Conservation (phyloP, 345 rosid genomes). For the Kandelia obovata region DNA sequence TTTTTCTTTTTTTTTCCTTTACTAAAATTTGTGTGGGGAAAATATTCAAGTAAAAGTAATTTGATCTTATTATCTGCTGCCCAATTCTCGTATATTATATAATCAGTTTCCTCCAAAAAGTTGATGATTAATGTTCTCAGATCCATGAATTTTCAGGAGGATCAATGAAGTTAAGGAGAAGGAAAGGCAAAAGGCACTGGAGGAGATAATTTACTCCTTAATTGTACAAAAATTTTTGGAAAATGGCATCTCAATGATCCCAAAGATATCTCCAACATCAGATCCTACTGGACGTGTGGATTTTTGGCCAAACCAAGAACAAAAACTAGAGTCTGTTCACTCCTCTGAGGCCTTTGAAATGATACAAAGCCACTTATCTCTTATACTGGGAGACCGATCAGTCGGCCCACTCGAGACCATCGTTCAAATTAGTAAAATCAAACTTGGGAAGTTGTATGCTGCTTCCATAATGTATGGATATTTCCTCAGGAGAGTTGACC, state of each 20-base stretch:
- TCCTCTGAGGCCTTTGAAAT: constrained; percentile 90
- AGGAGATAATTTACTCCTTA: constrained; percentile 82
- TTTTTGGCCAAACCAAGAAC: constrained; percentile 94
- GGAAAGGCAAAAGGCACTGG: constrained; percentile 57
- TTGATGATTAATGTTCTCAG: constrained; percentile 1
- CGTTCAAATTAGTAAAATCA: constrained; percentile 77
- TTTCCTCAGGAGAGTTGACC: constrained; percentile 85
- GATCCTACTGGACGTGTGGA: constrained; percentile 80
- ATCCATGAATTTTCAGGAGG: constrained; percentile 46
- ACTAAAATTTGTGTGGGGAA: neutral
- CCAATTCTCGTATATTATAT: neutral
- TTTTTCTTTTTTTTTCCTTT: neutral
- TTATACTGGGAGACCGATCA: constrained; percentile 64
- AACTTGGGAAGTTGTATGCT: constrained; percentile 85
- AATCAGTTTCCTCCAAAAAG: neutral
- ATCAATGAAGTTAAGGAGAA: constrained; percentile 84
- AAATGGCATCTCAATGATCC: constrained; percentile 65
- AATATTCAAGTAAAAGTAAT: neutral
- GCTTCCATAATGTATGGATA: constrained; percentile 92
- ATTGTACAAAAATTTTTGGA: constrained; percentile 72
- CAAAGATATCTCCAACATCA: constrained; percentile 55
- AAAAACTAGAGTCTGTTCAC: constrained; percentile 77
- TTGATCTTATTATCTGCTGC: neutral
- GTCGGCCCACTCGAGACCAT: constrained; percentile 71
- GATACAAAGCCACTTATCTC: constrained; percentile 82